Conservation (phyloP, 371 early-diverging fungal genomes). For the Fennellomyces sp. region DNA sequence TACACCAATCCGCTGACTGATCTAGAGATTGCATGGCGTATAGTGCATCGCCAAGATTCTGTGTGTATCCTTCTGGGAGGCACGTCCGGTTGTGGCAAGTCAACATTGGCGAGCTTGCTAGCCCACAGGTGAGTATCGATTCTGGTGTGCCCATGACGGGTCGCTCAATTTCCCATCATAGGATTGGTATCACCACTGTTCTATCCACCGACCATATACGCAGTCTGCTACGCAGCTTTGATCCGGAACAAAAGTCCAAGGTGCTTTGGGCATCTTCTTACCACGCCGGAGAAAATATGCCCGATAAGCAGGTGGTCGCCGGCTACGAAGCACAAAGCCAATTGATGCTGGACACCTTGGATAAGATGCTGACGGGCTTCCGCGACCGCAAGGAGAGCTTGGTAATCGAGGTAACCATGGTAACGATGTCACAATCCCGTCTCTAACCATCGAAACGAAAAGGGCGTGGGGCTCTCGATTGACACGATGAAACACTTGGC, state of each 20-base stretch:
- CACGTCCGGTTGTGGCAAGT: slow-evolving; percentile 39
- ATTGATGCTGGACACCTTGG: slow-evolving; percentile 27
- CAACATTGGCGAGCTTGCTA: slow-evolving; percentile 36
- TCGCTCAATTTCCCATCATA: neutral
- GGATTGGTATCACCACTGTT: slow-evolving; percentile 41
- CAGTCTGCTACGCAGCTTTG: slow-evolving; percentile 37
- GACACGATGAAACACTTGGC: slow-evolving; percentile 27
- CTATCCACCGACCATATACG: slow-evolving; percentile 43
- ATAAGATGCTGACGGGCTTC: slow-evolving; percentile 28
- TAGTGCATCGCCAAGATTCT: slow-evolving; percentile 27
- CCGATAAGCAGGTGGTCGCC: slow-evolving; percentile 9
- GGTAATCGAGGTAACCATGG: slow-evolving; percentile 32
- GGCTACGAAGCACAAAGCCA: slow-evolving; percentile 43
- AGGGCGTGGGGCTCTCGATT: slow-evolving; percentile 45
- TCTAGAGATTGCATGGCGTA: slow-evolving; percentile 29
- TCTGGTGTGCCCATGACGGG: neutral
- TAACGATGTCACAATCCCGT: neutral
- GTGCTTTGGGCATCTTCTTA: slow-evolving; percentile 42
- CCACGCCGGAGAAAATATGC: slow-evolving; percentile 25
- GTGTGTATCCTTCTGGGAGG: slow-evolving; percentile 41
- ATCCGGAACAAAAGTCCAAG: slow-evolving; percentile 20
- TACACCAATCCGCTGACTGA: slow-evolving; percentile 27
- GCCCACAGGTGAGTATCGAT: slow-evolving; percentile 19
- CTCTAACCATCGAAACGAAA: too few species aligned
- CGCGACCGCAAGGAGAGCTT: slow-evolving; percentile 29